These are phyloP conservation scores for Fraxinus greggii DNA, from an alignment of 305 asterid genomes.

Conservation along the genomic window DNA sequence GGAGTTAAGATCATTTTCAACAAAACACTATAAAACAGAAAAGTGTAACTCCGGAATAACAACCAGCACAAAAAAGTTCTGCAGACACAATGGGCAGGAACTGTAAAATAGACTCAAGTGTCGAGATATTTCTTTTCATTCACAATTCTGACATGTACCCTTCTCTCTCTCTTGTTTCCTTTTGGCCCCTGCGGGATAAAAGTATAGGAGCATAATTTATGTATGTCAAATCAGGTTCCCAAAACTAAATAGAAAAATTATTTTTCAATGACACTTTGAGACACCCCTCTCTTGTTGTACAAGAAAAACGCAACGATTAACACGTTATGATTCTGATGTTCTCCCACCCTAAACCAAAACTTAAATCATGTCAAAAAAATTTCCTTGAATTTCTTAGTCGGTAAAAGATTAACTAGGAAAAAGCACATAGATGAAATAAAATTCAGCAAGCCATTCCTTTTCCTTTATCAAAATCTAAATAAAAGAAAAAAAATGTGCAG, in stretches of 20 bases:
- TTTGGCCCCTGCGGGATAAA: not conserved
- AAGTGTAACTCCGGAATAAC: slow-evolving; percentile 5
- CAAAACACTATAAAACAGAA: slow-evolving; percentile 10
- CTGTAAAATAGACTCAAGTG: not conserved
- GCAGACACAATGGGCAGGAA: slow-evolving; percentile 11
- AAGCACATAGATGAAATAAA: slow-evolving; percentile 3
- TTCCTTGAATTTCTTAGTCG: not conserved
- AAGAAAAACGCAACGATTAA: not conserved
- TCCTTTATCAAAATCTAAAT: not conserved
- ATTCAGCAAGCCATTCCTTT: not conserved
- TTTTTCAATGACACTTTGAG: not conserved
- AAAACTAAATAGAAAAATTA: slow-evolving; percentile 2
- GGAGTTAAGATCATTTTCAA: slow-evolving; percentile 23
- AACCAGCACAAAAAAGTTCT: slow-evolving; percentile 15
- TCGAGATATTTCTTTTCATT: not conserved
- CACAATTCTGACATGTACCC: not conserved
- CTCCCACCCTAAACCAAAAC: slow-evolving; percentile 1
- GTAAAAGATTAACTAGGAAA: slow-evolving; percentile 15
- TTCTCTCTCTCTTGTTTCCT: slow-evolving; percentile 11
- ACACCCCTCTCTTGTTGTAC: not conserved
- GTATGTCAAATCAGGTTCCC: not conserved
- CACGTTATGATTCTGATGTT: not conserved
- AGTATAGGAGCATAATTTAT: slow-evolving; percentile 3
- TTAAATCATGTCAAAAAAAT: not conserved
- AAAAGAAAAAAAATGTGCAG: not conserved